Evolutionary conservation across 2,329 filamentous ascomycete genomes (phyloP).

Genomic region (Nemania sp.): DNA sequence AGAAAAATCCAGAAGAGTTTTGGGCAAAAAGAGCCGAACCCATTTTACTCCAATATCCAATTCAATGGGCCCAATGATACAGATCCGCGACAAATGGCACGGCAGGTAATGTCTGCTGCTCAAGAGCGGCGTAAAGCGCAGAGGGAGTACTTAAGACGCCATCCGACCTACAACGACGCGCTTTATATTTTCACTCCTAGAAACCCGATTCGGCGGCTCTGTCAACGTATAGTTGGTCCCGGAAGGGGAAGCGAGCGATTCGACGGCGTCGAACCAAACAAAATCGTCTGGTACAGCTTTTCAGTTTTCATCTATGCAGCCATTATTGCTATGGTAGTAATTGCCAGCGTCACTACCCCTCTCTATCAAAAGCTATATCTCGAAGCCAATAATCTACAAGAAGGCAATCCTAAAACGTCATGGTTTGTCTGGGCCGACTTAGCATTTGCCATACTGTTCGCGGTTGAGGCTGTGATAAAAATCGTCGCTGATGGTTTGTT

Average conservation of each 20-base stretch:
- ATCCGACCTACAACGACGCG: conserved; percentile 93
- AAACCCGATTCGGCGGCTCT: conserved; percentile 83
- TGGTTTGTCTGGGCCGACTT: conserved; percentile 98
- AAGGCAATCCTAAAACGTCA: conserved; percentile 71
- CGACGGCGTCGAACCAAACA: conserved; percentile 90
- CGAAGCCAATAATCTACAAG: conserved; percentile 54
- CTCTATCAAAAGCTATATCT: conserved; percentile 94
- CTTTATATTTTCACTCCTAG: conserved; percentile 85
- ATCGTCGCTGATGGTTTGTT: conserved; percentile 95
- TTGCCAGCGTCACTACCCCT: conserved; percentile 94
- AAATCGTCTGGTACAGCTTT: conserved; percentile 90
- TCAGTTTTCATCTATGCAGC: conserved; percentile 93
- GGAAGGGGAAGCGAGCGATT: conserved; percentile 88
- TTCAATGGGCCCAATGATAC: conserved; percentile 81
- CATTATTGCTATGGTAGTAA: conserved; percentile 96
- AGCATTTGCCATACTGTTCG: conserved; percentile 89
- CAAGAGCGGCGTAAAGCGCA: conserved; percentile 88
- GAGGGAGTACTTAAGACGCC: conserved; percentile 85
- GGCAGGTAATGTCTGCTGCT: conserved; percentile 86
- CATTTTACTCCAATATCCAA: conserved; percentile 84
- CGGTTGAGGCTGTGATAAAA: conserved; percentile 88
- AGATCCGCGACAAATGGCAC: conserved; percentile 88
- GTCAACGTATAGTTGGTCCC: conserved; percentile 90
- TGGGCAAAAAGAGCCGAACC: conserved; percentile 83
- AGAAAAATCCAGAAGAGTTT: conserved; percentile 67